Conservation (phyloP, 2,329 filamentous ascomycete genomes). For the Intubia oerlemansii region DNA sequence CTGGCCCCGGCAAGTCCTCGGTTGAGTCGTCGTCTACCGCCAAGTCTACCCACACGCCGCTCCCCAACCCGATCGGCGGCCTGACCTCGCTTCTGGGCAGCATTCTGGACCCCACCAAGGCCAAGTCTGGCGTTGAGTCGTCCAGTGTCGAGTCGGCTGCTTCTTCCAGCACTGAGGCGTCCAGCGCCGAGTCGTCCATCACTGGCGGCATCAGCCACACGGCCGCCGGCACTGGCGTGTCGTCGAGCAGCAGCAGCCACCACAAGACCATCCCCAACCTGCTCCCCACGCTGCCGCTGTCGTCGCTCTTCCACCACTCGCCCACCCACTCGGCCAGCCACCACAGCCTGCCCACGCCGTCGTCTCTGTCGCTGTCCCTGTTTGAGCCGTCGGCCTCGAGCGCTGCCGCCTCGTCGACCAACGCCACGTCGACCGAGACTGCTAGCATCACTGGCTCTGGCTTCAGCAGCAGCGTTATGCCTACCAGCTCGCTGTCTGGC, state of each 20-base stretch:
- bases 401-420: not conserved
- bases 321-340: too few species aligned
- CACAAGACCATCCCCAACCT: too few species aligned
- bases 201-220: conserved; percentile 4
- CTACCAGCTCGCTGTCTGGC: too few species aligned
- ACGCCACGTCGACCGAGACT: conserved; percentile 1
- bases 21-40: too few species aligned
- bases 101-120: not conserved
- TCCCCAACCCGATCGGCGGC: not conserved
- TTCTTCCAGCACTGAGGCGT: not conserved
- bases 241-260: too few species aligned
- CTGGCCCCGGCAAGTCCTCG: not conserved
- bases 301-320: too few species aligned
- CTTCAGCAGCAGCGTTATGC: not conserved
- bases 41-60: not conserved
- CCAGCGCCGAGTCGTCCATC: conserved; percentile 1
- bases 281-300: too few species aligned
- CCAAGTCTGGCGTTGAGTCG: too few species aligned
- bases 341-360: too few species aligned
- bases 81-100: conserved; percentile 1
- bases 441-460: not conserved
- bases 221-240: conserved; percentile 3
- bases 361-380: not conserved
- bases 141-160: too few species aligned
- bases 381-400: not conserved